Percentiles rank a stretch among this genome's conserved stretches.
phyloP scores from a whole-genome alignment of 495 filamentous ascomycete genomes.

The Aspergillus mulundensis region DNA sequence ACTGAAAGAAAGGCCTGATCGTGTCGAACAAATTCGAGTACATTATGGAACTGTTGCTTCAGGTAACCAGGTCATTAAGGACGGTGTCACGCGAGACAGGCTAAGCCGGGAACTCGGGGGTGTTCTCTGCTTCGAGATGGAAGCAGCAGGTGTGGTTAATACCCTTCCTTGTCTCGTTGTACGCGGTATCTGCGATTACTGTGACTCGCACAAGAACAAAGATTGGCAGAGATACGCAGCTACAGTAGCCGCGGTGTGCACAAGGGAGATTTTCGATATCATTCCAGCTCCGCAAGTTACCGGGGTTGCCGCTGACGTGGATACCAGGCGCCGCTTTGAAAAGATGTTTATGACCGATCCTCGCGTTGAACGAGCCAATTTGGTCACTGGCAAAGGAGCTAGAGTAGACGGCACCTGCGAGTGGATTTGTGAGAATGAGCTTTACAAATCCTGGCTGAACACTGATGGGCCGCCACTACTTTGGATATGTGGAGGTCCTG shows the following conservation, averaged over 20 bases:
- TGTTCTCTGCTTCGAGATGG: background rate
- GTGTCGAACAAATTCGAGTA: background rate
- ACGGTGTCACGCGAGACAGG: slow-evolving; percentile 1
- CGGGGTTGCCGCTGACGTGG: background rate
- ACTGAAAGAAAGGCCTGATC: slow-evolving; percentile 4
- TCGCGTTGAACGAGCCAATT: slow-evolving; percentile 38
- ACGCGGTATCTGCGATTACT: slow-evolving; percentile 26
- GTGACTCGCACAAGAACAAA: slow-evolving; percentile 22
- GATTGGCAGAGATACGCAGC: slow-evolving; percentile 11
- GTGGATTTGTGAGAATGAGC: slow-evolving; percentile 37
- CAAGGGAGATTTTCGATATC: slow-evolving; percentile 13
- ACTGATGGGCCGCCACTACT: slow-evolving; percentile 26
- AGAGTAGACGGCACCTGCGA: slow-evolving; percentile 40
- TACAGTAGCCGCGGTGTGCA: slow-evolving; percentile 19
- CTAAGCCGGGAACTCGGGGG: background rate
- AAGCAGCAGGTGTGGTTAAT: slow-evolving; percentile 6
- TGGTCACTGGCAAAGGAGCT: slow-evolving; percentile 25
- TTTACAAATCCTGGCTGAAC: slow-evolving; percentile 38
- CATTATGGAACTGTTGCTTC: slow-evolving; percentile 22
- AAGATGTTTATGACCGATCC: slow-evolving; percentile 28
- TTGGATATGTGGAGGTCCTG: slow-evolving; percentile 46
- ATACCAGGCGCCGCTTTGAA: background rate
- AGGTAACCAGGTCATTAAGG: slow-evolving; percentile 16
- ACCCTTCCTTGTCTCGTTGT: slow-evolving; percentile 19
- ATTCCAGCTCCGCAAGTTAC: background rate